Evolutionary conservation across 1,139 yeast species (phyloP), one percentile per base, ranked within the genome.

Genomic region (Lipomyces yarrowii): DNA sequence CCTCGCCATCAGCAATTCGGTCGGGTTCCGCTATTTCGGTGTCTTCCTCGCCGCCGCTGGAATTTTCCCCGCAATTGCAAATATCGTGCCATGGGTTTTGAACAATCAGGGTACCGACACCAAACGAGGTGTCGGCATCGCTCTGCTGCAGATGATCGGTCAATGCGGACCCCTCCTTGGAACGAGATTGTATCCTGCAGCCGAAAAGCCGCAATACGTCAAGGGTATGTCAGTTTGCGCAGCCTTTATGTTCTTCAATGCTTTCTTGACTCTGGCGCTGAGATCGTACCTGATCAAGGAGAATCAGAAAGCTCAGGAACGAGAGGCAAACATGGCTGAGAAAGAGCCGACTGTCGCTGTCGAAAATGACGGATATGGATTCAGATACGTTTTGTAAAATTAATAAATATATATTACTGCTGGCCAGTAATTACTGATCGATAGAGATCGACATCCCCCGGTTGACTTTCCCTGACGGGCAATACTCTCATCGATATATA

Each of bases 121-220:
- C 23, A 71, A 71, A 56, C 68, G 75, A 58, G 74, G 75, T 53
- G 69, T 70, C 74, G 57, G 60, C 42, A 57, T 57, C 37, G 46
- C 46, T 7, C 18, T 57, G 15, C 7, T 57, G 37, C 75, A 75
- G 61, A 61, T 73, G 23, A 62, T 74, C 23, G 77, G 77, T 13
- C 75, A 74, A 62, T 74, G 76, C 54, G 77, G 77, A 1, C 76
- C 77, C 10, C 60, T 75, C 30, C 70, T 74, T 11, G 78, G 77
- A 2, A 75, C 76, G 21, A 46, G 55, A 15, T 26, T 75, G 52
- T 76, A 71, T 62, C 77, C 78, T 1, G 56, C 61, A 13, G 11
- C 70, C 8, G 74, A 75, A 5, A 75, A 68, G 3, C 77, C 77
- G 2, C 61, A 63, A 26, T 75, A 74, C 61, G 64, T 33, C 15